A percentile compares a stretch with the other conserved stretches of the same genome.
Evolutionary conservation across 495 filamentous ascomycete species (phyloP).

Genomic region (Tuber calosporum): DNA sequence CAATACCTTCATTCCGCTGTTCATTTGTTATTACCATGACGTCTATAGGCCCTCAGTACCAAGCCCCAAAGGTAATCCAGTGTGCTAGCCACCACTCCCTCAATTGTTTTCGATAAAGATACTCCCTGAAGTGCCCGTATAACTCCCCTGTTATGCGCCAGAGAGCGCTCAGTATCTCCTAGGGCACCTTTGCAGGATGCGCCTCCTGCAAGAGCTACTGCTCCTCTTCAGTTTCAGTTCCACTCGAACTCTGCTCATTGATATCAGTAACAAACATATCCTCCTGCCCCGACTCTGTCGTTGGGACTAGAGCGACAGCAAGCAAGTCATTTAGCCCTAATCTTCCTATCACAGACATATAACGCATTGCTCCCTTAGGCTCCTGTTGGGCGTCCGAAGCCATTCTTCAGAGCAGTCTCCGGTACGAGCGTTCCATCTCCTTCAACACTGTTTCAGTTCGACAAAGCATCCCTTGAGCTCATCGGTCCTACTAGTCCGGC

Average conservation of each 20-base stretch:
- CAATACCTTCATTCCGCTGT: neutral
- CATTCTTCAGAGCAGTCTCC: neutral
- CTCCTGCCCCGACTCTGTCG: neutral
- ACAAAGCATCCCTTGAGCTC: conserved; percentile 23
- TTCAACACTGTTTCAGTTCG: conserved; percentile 23
- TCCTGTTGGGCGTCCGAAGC: neutral
- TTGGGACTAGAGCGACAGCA: neutral
- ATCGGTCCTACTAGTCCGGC: conserved; percentile 13
- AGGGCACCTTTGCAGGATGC: neutral
- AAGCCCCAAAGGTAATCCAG: neutral
- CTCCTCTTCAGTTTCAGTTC: neutral
- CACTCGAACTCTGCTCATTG: neutral
- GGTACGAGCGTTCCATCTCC: neutral
- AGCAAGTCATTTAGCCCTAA: neutral
- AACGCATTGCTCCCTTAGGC: neutral
- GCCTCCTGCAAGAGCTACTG: neutral
- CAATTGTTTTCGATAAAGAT: neutral
- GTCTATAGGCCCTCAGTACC: neutral
- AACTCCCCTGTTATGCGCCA: neutral
- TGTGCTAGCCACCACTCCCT: neutral
- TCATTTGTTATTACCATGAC: neutral
- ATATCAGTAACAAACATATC: neutral
- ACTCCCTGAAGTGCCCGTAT: neutral
- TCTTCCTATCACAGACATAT: neutral
- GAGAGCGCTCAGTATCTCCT: neutral